Percentiles rank a stretch among this genome's conserved stretches.
Conservation (phyloP, 2,329 filamentous ascomycete genomes). For the Xylaria sp. region DNA sequence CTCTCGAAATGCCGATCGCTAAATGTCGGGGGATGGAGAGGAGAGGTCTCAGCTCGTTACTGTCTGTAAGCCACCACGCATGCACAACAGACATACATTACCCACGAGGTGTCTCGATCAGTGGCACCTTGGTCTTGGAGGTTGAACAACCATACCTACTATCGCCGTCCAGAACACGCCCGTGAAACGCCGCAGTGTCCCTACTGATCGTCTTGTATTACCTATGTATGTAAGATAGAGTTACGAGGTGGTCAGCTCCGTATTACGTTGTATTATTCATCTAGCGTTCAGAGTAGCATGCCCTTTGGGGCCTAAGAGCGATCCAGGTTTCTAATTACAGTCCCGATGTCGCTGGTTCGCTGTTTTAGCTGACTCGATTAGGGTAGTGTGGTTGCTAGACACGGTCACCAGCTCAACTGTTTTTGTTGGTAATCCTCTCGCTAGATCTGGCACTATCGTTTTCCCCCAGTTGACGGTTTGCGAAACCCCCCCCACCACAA, state of each 20-base stretch:
- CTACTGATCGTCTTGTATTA: neutral
- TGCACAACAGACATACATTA: neutral
- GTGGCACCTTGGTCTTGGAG: no score
- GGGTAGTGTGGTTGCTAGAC: neutral
- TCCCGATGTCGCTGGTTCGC: constrained; percentile 30
- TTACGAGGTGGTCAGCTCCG: constrained; percentile 8
- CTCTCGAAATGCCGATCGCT: constrained; percentile 11
- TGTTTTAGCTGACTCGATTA: neutral
- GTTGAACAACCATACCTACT: neutral
- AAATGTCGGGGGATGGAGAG: neutral
- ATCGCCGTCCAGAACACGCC: neutral
- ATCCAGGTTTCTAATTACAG: neutral
- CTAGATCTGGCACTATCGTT: neutral
- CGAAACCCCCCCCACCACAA: neutral
- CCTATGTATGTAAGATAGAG: neutral
- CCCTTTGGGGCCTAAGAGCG: no score
- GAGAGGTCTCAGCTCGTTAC: neutral
- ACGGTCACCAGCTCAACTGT: no score
- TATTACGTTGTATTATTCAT: constrained; percentile 4
- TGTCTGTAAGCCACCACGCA: neutral
- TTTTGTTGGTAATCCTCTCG: no score
- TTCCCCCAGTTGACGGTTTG: neutral
- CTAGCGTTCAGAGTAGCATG: no score
- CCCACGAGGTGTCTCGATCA: constrained; percentile 6
- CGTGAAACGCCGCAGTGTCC: neutral